Evolutionary conservation across 2,329 filamentous ascomycete genomes (phyloP).

Genomic region (Teratosphaeria pseudoeucalypti): DNA sequence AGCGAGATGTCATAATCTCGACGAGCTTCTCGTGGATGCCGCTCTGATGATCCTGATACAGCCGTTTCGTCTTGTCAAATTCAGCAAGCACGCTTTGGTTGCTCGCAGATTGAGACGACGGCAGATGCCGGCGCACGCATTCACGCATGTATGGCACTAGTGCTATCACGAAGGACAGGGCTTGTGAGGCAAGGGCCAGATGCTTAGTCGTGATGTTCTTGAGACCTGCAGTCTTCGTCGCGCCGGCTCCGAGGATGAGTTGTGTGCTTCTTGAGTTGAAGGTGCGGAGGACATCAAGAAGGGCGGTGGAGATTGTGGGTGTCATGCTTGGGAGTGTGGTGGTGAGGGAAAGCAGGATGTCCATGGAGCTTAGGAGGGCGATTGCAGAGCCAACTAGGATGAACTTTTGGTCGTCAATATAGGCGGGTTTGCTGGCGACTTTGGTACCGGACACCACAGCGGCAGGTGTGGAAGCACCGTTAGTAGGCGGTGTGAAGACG

Average conservation of each 20-base stretch:
- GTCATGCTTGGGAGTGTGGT: slow-evolving; percentile 83
- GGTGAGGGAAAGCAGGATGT: slow-evolving; percentile 72
- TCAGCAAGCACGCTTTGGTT: slow-evolving; percentile 48
- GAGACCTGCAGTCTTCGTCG: slow-evolving; percentile 75
- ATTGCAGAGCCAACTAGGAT: slow-evolving; percentile 77
- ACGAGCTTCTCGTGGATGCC: slow-evolving; percentile 88
- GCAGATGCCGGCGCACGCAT: slow-evolving; percentile 68
- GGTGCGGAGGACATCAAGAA: slow-evolving; percentile 78
- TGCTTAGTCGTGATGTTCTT: slow-evolving; percentile 97
- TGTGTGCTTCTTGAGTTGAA: slow-evolving; percentile 98
- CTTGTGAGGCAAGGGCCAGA: slow-evolving; percentile 81
- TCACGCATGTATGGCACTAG: slow-evolving; percentile 85
- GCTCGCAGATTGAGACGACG: slow-evolving; percentile 29
- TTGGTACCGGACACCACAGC: slow-evolving; percentile 6
- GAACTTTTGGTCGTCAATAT: slow-evolving; percentile 75
- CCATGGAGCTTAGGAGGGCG: slow-evolving; percentile 69
- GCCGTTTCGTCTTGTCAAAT: slow-evolving; percentile 75
- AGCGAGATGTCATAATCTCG: slow-evolving; percentile 79
- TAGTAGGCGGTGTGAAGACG: slow-evolving; percentile 5
- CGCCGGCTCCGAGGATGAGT: slow-evolving; percentile 87
- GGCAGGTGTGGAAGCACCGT: slow-evolving; percentile 3
- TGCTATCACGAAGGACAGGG: slow-evolving; percentile 75
- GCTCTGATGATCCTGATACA: slow-evolving; percentile 80
- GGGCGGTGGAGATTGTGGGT: slow-evolving; percentile 63
- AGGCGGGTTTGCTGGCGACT: slow-evolving; percentile 38